Evolutionary conservation across 2,329 filamentous ascomycete genomes (phyloP).

Genomic region (Plenodomus biglobosus): DNA sequence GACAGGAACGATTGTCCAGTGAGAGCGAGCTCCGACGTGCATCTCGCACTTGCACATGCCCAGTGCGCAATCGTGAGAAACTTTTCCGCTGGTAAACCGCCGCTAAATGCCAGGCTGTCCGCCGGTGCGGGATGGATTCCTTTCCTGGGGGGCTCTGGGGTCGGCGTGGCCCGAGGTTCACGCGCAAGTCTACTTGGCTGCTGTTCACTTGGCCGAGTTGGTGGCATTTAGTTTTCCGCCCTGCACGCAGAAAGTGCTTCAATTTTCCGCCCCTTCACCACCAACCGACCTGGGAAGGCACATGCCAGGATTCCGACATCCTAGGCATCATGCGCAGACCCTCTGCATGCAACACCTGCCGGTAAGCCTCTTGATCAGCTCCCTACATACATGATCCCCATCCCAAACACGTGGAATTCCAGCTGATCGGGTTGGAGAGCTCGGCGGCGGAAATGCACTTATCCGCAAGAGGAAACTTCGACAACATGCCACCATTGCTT

Average conservation of each 20-base stretch:
- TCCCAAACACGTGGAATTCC: neutral
- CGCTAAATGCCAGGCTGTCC: constrained; percentile 9
- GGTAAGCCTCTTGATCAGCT: constrained; percentile 21
- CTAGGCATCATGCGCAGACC: constrained; percentile 24
- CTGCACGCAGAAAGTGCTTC: constrained; percentile 1
- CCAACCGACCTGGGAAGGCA: constrained; percentile 8
- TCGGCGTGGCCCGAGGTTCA: neutral
- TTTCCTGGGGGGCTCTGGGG: neutral
- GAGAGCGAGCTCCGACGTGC: neutral
- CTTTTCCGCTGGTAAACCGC: constrained; percentile 22
- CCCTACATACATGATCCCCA: neutral
- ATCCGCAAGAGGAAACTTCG: constrained; percentile 13
- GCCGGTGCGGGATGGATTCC: constrained; percentile 3
- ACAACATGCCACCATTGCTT: constrained; percentile 23
- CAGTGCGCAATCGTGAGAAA: constrained; percentile 6
- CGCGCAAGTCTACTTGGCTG: neutral
- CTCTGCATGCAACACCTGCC: constrained; percentile 25
- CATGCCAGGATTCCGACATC: constrained; percentile 11
- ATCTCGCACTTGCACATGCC: no score
- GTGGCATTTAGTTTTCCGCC: neutral
- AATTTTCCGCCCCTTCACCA: constrained; percentile 20
- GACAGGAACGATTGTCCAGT: constrained; percentile 12
- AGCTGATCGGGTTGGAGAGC: constrained; percentile 15
- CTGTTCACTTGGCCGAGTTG: constrained; percentile 6
- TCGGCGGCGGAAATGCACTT: constrained; percentile 28